Percentiles rank a stretch among this genome's conserved stretches.
phyloP scores from a whole-genome alignment of 1,284 basidiomycete species.

The Pseudozyma pruni region DNA sequence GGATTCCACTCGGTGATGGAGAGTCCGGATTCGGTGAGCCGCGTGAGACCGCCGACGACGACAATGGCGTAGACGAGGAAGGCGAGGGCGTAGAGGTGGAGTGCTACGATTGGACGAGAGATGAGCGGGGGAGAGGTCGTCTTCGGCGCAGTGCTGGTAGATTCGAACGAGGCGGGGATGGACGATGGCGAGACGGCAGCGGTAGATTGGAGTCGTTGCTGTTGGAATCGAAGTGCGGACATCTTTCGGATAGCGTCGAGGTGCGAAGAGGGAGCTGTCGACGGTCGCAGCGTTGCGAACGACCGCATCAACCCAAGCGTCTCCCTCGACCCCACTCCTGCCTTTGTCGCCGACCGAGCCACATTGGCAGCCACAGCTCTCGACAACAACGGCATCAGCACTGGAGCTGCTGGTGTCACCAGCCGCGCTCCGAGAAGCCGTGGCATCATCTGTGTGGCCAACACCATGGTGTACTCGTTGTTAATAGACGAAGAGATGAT shows the following conservation, averaged over 20 bases:
- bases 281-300: not conserved
- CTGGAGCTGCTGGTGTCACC: not conserved
- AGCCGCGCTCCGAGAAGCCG: not conserved
- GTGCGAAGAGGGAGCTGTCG: not conserved
- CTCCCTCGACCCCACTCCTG: not conserved
- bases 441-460: not conserved
- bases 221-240: not conserved
- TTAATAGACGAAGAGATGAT: not conserved
- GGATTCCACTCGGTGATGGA: conserved; percentile 99
- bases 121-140: conserved; percentile 62
- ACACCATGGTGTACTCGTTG: conserved; percentile 1
- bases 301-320: not conserved
- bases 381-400: not conserved
- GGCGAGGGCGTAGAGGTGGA: conserved; percentile 85
- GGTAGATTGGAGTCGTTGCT: conserved; percentile 24
- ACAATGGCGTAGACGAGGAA: conserved; percentile 89
- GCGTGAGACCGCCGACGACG: conserved; percentile 94
- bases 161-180: too few species aligned
- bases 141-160: too few species aligned
- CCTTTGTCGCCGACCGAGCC: not conserved
- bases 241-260: too few species aligned
- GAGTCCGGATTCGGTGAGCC: conserved; percentile 95
- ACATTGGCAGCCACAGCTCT: not conserved
- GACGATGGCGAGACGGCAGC: not conserved
- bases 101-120: conserved; percentile 77